A percentile compares a stretch with the other conserved stretches of the same genome.
Conservation (phyloP, 2,329 filamentous ascomycete species). For the Biscogniauxia marginata region DNA sequence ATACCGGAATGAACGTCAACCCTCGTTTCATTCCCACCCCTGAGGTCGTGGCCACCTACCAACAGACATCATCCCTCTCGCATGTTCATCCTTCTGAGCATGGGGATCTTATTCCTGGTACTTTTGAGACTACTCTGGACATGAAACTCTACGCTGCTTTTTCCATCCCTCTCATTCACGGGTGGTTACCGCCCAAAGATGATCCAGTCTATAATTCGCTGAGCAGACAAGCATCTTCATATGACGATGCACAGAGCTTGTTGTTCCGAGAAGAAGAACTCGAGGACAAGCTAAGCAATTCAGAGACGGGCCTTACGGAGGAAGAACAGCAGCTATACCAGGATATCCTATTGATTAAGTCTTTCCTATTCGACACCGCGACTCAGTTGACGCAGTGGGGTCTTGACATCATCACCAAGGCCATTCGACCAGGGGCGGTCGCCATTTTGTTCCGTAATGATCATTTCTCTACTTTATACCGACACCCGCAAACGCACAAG, state of each 20-base stretch:
- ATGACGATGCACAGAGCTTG: conserved; percentile 88
- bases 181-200: conserved; percentile 75
- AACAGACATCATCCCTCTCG: conserved; percentile 51
- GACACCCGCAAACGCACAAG: conserved; percentile 73
- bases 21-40: conserved; percentile 72
- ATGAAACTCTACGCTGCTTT: conserved; percentile 93
- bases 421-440: conserved; percentile 72
- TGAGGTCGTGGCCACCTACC: conserved; percentile 46
- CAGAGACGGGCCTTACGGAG: conserved; percentile 57
- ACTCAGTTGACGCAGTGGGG: conserved; percentile 87
- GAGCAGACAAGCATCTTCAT: conserved; percentile 72
- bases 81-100: conserved; percentile 51
- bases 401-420: conserved; percentile 69
- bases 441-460: conserved; percentile 96
- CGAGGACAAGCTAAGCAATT: conserved; percentile 68
- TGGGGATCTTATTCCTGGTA: conserved; percentile 58
- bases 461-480: conserved; percentile 92
- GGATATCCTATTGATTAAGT: conserved; percentile 81
- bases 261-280: conserved; percentile 88
- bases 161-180: conserved; percentile 83
- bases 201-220: conserved; percentile 70
- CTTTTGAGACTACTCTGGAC: conserved; percentile 83
- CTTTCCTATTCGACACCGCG: conserved; percentile 74
- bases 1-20: conserved; percentile 98
- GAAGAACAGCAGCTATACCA: conserved; percentile 78